Conservation (phyloP, 2,329 filamentous ascomycete genomes). For the Calonectria crousiana region DNA sequence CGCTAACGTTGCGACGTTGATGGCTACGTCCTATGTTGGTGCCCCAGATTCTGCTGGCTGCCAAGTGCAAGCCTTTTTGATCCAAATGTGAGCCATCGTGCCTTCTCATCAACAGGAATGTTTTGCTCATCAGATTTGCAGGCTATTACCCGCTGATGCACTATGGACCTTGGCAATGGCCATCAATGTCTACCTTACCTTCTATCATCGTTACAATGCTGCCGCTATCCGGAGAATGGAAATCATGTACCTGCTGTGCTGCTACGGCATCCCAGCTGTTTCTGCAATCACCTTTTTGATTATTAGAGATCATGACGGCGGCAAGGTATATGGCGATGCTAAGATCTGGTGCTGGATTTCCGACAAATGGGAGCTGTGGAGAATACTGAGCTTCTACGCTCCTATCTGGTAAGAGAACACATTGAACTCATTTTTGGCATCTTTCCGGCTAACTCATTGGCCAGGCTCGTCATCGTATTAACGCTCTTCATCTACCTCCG, state of each 20-base stretch:
- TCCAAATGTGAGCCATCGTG: slow-evolving; percentile 73
- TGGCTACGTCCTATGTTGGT: slow-evolving; percentile 68
- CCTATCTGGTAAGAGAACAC: slow-evolving; percentile 15
- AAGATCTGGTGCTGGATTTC: slow-evolving; percentile 22
- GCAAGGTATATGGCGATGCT: slow-evolving; percentile 15
- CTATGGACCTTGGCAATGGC: slow-evolving; percentile 84
- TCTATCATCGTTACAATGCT: slow-evolving; percentile 77
- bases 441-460: not conserved
- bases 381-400: slow-evolving; percentile 18
- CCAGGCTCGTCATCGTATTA: slow-evolving; percentile 11
- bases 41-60: slow-evolving; percentile 61
- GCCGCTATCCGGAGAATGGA: slow-evolving; percentile 63
- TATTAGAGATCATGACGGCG: not conserved
- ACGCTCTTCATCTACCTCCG: slow-evolving; percentile 24
- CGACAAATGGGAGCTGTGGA: slow-evolving; percentile 15
- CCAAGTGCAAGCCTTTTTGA: slow-evolving; percentile 77
- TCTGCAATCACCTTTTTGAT: slow-evolving; percentile 10
- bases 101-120: not conserved
- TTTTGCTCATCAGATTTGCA: not conserved
- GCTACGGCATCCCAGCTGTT: slow-evolving; percentile 16
- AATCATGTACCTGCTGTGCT: slow-evolving; percentile 12
- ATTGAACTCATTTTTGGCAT: not conserved
- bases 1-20: slow-evolving; percentile 77
- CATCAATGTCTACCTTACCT: slow-evolving; percentile 82
- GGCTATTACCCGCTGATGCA: slow-evolving; percentile 62